phyloP scores from a whole-genome alignment of 345 rosid genomes.

The Psidium friedrichsthalianum region DNA sequence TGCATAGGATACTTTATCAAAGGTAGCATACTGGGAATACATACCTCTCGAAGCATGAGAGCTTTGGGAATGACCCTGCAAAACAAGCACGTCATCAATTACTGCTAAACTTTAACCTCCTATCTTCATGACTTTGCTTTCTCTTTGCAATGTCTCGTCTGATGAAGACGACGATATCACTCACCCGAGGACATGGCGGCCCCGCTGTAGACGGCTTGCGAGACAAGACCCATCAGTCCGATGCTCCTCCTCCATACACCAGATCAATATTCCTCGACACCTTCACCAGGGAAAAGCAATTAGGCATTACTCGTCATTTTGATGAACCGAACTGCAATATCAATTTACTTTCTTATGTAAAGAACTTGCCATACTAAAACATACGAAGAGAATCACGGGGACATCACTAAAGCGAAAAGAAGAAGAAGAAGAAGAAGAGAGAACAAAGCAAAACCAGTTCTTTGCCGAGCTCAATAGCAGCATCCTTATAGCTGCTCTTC shows the following conservation, averaged over 20 bases:
- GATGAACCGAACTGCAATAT: neutral
- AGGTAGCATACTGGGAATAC: neutral
- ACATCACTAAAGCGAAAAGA: neutral
- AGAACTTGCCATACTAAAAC: neutral
- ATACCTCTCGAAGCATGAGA: constrained; percentile 70
- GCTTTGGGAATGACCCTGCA: constrained; percentile 65
- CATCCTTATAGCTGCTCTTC: constrained; percentile 59
- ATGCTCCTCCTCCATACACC: constrained; percentile 93
- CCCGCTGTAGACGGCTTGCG: constrained; percentile 82
- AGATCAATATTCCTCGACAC: constrained; percentile 80
- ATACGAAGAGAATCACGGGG: neutral
- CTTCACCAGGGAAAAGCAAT: constrained; percentile 15
- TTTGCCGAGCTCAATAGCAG: constrained; percentile 72
- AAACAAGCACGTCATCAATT: constrained; percentile 22
- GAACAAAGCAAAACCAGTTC: constrained; percentile 49
- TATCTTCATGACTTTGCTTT: neutral
- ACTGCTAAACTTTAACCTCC: neutral
- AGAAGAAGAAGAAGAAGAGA: neutral
- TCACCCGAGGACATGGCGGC: constrained; percentile 87
- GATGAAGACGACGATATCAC: neutral
- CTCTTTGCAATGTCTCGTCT: neutral
- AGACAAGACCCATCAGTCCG: constrained; percentile 85
- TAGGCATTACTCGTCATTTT: neutral
- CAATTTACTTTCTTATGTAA: neutral
- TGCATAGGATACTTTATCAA: neutral